phyloP scores from a whole-genome alignment of 2,329 filamentous ascomycete species.

The Samsoniella hepiali region DNA sequence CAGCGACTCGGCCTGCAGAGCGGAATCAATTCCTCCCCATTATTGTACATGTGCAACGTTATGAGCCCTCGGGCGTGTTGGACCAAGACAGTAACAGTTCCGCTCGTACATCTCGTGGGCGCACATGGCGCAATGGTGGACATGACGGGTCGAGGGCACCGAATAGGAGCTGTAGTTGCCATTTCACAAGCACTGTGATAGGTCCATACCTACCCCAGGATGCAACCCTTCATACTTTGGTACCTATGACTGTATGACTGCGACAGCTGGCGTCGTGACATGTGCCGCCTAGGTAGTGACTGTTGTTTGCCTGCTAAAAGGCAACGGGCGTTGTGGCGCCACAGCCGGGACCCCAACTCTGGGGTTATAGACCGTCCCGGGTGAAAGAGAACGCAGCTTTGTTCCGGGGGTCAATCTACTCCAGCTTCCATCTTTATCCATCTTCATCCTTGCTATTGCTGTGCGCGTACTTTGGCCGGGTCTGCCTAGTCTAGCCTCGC shows the following conservation, averaged over 20 bases:
- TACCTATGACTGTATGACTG: background rate
- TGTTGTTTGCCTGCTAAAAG: background rate
- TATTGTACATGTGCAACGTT: background rate
- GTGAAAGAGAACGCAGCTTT: background rate
- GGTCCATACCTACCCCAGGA: background rate
- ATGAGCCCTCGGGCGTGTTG: background rate
- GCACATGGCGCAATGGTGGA: background rate
- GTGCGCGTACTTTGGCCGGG: too few species aligned
- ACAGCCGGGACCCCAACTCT: background rate
- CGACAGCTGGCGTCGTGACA: background rate
- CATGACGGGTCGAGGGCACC: background rate
- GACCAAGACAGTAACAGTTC: background rate
- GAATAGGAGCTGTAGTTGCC: constrained; percentile 3
- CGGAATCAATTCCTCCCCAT: background rate
- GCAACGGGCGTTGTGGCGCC: background rate
- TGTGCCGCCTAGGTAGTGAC: background rate
- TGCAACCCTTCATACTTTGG: background rate
- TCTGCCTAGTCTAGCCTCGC: too few species aligned
- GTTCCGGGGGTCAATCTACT: background rate
- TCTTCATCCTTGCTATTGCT: too few species aligned
- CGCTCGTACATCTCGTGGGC: background rate
- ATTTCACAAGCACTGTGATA: constrained; percentile 6
- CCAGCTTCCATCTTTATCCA: too few species aligned
- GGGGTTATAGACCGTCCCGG: background rate
- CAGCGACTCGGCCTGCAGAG: background rate